Percentiles rank a stretch among this genome's conserved stretches.
Conservation (phyloP, 345 rosid genomes). For the Crucihimalaya himalaica region DNA sequence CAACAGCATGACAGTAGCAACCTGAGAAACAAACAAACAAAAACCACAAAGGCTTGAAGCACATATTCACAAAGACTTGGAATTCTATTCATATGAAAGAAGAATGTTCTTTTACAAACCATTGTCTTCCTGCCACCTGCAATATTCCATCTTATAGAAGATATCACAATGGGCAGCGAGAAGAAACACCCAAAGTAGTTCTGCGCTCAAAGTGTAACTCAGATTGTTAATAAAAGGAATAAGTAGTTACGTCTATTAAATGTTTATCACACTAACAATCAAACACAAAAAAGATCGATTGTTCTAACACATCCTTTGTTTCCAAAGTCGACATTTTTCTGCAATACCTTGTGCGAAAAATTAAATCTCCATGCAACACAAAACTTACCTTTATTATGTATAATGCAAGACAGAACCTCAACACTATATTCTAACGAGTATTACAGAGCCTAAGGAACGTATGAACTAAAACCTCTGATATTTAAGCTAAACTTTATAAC, state of each 20-base stretch:
- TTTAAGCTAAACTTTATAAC: too few species aligned
- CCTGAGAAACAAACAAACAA: slow-evolving; percentile 50
- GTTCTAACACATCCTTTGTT: not conserved
- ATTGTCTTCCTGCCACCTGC: slow-evolving; percentile 92
- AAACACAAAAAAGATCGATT: not conserved
- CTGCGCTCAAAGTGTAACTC: slow-evolving; percentile 44
- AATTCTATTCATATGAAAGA: slow-evolving; percentile 9
- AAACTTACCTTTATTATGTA: not conserved
- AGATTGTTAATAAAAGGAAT: not conserved
- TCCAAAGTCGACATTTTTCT: slow-evolving; percentile 4
- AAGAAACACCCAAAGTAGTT: slow-evolving; percentile 97
- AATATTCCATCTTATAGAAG: slow-evolving; percentile 91
- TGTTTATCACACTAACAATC: not conserved
- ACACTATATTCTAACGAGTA: not conserved
- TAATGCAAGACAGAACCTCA: not conserved
- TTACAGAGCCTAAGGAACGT: not conserved
- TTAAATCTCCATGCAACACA: not conserved
- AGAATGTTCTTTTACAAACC: slow-evolving; percentile 48
- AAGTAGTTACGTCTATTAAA: not conserved
- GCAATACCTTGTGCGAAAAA: not conserved
- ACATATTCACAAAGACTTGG: not conserved
- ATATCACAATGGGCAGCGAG: slow-evolving; percentile 80
- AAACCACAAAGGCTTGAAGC: slow-evolving; percentile 26
- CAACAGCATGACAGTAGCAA: slow-evolving; percentile 82
- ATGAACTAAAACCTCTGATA: not conserved